Evolutionary conservation across 805 yeast species (phyloP), one percentile per base, ranked within the genome.

Genomic region (Myxozyma neotropica): DNA sequence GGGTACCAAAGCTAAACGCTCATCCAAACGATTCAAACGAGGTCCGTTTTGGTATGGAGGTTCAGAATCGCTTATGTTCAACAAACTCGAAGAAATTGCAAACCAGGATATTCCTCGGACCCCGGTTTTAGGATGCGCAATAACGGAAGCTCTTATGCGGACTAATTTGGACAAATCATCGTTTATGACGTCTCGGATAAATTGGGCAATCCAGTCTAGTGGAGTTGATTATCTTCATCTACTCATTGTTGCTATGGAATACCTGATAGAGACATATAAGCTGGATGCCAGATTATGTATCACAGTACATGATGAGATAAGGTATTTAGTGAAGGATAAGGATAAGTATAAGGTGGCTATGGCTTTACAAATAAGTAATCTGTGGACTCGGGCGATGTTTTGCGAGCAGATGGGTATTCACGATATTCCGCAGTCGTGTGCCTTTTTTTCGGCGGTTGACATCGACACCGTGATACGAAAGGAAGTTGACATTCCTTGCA

Each of bases 161-260:
- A 76, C 77, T 54, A 86, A 93, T 71, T 77, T 94, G 67, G 83
- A 82, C 44, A 76, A 82, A 39, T 82, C 82, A 63, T 76, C 83
- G 0, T 94, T 86, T 71, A 74, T 94, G 65, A 94, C 99, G 0
- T 90, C 97, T 1, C 75, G 99, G 68, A 86, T 92, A 64, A 94
- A 94, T 70, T 94, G 99, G 99, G 89, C 97, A 0, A 94, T 94
- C 70, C 99, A 94, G 72, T 89, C 97, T 23, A 89, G 97, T 1
- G 99, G 99, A 38, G 99, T 95, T 19, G 99, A 94, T 72, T 94
- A 95, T 70, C 77, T 94, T 53, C 99, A 94, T 71, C 72, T 94
- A 42, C 72, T 94, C 60, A 80, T 93, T 50, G 82, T 90, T 3
- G 83, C 96, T 0, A 92, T 95, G 97, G 88, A 89, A 58, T 89